phyloP scores from a whole-genome alignment of 2,329 filamentous ascomycete species.

The Diaporthe sp. region DNA sequence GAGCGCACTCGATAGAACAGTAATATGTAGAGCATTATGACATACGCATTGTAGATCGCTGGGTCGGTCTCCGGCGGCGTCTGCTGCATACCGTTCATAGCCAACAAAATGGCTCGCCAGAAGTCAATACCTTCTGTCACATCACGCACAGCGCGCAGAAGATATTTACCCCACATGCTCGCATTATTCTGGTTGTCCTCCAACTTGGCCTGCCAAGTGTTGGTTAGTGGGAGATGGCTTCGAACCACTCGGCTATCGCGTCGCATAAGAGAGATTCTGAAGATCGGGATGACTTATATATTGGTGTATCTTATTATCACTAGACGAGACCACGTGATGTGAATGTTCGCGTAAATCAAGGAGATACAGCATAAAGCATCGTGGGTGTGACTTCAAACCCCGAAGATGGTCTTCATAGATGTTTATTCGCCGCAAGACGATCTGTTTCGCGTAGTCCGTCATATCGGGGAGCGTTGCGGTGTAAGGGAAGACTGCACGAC shows the following conservation, averaged over 20 bases:
- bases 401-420: neutral
- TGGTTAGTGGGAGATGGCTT: neutral
- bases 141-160: neutral
- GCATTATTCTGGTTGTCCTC: neutral
- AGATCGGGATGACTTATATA: neutral
- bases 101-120: neutral
- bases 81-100: neutral
- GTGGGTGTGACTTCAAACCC: neutral
- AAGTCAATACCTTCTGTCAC: neutral
- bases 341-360: neutral
- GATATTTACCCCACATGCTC: neutral
- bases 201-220: neutral
- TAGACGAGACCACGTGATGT: neutral
- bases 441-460: neutral
- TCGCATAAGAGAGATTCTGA: neutral
- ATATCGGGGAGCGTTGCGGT: neutral
- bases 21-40: too few relatives aligned
- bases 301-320: neutral
- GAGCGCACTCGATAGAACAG: fast-evolving
- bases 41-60: too few relatives aligned
- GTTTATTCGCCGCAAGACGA: neutral
- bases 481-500: neutral
- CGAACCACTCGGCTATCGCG: too few relatives aligned
- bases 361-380: neutral
- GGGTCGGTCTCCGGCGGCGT: too few relatives aligned